Percentiles rank a stretch among this genome's conserved stretches.
phyloP scores from a whole-genome alignment of 441 rosid species.

The Raphanus hybrid region DNA sequence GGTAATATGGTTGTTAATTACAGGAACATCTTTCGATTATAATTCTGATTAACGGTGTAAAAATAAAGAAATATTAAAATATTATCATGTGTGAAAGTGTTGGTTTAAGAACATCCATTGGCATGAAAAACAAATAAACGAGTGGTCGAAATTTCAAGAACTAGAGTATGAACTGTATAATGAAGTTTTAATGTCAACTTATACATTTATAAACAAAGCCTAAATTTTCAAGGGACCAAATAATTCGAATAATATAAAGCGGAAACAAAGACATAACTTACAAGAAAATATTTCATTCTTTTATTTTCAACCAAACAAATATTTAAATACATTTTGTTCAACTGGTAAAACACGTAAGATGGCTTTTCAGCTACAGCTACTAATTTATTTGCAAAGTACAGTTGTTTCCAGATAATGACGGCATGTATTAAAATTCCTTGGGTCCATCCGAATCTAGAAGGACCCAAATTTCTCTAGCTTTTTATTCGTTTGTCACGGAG shows the following conservation, averaged over 20 bases:
- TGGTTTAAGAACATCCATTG: background rate
- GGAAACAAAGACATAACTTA: constrained; percentile 7
- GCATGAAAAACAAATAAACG: background rate
- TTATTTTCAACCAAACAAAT: background rate
- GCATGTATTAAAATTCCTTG: constrained; percentile 2
- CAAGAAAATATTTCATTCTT: background rate
- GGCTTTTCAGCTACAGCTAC: constrained; percentile 14
- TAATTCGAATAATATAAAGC: background rate
- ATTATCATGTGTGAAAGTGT: background rate
- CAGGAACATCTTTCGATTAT: background rate
- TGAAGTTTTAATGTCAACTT: background rate
- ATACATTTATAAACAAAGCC: too few relatives aligned
- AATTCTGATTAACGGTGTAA: background rate
- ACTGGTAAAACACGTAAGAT: background rate
- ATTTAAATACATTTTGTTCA: background rate
- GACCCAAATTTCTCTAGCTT: background rate
- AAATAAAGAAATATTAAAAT: background rate
- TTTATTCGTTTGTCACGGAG: constrained; percentile 7
- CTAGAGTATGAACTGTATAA: background rate
- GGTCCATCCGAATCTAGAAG: constrained; percentile 34
- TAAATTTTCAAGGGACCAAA: background rate
- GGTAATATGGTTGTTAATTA: constrained; percentile 1
- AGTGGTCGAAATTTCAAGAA: constrained; percentile 1
- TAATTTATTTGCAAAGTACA: constrained; percentile 32
- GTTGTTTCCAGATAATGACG: constrained; percentile 30